Evolutionary conservation across 2,329 filamentous ascomycete species (phyloP).

Genomic region (Aschersonia sp.): DNA sequence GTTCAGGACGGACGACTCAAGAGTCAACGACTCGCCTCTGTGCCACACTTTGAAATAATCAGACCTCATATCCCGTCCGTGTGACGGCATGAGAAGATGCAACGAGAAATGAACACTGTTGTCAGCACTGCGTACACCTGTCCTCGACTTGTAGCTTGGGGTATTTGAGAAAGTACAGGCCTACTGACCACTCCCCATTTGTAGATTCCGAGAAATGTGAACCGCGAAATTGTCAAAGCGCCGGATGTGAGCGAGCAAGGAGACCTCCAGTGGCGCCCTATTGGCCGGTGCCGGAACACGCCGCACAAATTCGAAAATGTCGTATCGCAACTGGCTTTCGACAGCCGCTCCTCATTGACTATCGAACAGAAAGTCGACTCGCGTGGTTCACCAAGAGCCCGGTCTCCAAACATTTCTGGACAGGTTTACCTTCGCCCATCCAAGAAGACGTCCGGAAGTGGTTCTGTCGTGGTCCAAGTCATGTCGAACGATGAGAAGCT

Average conservation of each 20-base stretch:
- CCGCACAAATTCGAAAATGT: constrained; percentile 7
- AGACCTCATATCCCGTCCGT: too few relatives aligned
- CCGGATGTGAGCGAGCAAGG: constrained; percentile 8
- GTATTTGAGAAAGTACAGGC: too few relatives aligned
- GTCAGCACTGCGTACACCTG: too few relatives aligned
- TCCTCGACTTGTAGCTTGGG: too few relatives aligned
- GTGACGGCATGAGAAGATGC: too few relatives aligned
- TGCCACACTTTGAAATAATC: too few relatives aligned
- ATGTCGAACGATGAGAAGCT: constrained; percentile 29
- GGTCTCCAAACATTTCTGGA: constrained; percentile 25
- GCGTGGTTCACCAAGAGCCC: constrained; percentile 7
- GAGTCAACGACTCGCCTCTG: neutral
- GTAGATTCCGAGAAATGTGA: constrained; percentile 8
- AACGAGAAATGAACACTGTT: too few relatives aligned
- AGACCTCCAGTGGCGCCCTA: constrained; percentile 14
- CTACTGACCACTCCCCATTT: neutral
- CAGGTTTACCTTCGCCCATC: constrained; percentile 28
- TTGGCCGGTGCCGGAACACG: constrained; percentile 11
- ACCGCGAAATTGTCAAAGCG: constrained; percentile 11
- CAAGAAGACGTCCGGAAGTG: constrained; percentile 6
- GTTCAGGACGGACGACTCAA: too few relatives aligned
- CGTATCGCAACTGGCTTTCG: constrained; percentile 17
- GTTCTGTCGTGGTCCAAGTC: constrained; percentile 26
- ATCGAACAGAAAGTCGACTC: constrained; percentile 23
- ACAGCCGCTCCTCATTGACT: constrained; percentile 17